Percentiles rank a stretch among this genome's conserved stretches.
phyloP scores from a whole-genome alignment of 1,284 basidiomycete species.

The Agaricales sp. region DNA sequence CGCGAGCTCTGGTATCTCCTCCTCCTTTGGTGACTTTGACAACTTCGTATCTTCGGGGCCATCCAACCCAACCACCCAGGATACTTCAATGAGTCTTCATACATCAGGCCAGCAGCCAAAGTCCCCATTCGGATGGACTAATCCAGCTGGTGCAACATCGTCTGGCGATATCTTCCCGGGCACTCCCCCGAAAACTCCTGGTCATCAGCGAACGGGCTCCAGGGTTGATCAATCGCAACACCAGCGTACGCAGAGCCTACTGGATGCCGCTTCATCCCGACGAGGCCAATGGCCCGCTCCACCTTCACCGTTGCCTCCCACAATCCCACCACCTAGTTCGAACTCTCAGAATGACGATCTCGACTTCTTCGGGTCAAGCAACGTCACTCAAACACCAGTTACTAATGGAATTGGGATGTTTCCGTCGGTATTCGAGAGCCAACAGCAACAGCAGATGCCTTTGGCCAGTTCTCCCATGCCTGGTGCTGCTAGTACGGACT shows the following conservation, averaged over 20 bases:
- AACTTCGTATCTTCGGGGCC: not conserved
- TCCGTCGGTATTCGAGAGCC: too few relatives aligned
- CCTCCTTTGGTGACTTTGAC: slow-evolving; percentile 3
- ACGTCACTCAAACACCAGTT: slow-evolving; percentile 6
- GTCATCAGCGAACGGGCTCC: slow-evolving; percentile 17
- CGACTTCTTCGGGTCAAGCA: slow-evolving; percentile 10
- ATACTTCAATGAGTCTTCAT: too few relatives aligned
- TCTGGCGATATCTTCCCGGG: too few relatives aligned
- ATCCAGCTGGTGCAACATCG: too few relatives aligned
- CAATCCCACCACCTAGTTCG: slow-evolving; percentile 22
- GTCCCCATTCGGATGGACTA: too few relatives aligned
- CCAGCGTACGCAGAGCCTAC: slow-evolving; percentile 41
- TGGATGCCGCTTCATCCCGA: slow-evolving; percentile 41
- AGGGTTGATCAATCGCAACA: slow-evolving; percentile 30
- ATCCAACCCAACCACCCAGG: too few relatives aligned
- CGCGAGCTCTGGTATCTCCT: too few relatives aligned
- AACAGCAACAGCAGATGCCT: too few relatives aligned
- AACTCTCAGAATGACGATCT: slow-evolving; percentile 7
- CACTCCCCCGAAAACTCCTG: slow-evolving; percentile 12
- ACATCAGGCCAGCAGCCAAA: too few relatives aligned
- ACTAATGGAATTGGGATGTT: too few relatives aligned
- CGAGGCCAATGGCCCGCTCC: slow-evolving; percentile 55
- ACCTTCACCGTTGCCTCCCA: slow-evolving; percentile 39
- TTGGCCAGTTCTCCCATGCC: too few relatives aligned
- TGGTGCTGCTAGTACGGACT: too few relatives aligned